phyloP scores from a whole-genome alignment of 352 stramenopile genomes.

The Globisporangium carolinianum region DNA sequence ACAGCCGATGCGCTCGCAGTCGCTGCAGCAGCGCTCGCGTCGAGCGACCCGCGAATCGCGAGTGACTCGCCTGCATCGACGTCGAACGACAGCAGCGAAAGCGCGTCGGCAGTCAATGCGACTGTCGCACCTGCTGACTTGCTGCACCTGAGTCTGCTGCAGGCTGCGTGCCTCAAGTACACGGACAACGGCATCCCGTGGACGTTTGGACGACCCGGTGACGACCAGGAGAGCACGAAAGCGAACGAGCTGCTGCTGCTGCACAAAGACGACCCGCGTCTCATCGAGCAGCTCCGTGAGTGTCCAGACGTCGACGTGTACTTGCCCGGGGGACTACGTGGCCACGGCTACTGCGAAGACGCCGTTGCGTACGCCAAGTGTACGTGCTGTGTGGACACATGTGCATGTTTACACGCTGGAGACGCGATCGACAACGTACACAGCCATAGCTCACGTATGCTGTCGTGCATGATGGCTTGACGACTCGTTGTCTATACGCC shows the following conservation, averaged over 20 bases:
- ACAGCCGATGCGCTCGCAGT: too few species aligned
- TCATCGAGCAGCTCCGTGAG: constrained; percentile 22
- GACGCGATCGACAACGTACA: too few species aligned
- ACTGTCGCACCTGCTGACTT: constrained; percentile 2
- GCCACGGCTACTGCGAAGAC: constrained; percentile 48
- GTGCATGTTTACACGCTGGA: too few species aligned
- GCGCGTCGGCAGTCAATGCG: too few species aligned
- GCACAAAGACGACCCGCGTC: constrained; percentile 7
- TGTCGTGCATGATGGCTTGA: too few species aligned
- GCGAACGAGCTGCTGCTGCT: constrained; percentile 8
- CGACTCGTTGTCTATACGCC: neutral
- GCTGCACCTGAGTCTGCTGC: constrained; percentile 21
- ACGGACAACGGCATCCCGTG: constrained; percentile 22
- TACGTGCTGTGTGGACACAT: constrained; percentile 3
- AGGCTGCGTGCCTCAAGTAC: constrained; percentile 15
- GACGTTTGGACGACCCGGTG: constrained; percentile 7
- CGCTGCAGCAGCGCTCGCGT: too few species aligned
- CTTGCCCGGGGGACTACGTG: constrained; percentile 7
- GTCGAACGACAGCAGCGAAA: too few species aligned
- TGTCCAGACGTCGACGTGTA: constrained; percentile 31
- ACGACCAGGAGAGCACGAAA: neutral
- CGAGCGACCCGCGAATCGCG: too few species aligned
- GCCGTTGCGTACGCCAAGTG: constrained; percentile 32
- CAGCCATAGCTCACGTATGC: too few species aligned
- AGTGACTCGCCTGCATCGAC: too few species aligned